Evolutionary conservation across 257 asterid species (phyloP).

Genomic region (Gentiana straminea): DNA sequence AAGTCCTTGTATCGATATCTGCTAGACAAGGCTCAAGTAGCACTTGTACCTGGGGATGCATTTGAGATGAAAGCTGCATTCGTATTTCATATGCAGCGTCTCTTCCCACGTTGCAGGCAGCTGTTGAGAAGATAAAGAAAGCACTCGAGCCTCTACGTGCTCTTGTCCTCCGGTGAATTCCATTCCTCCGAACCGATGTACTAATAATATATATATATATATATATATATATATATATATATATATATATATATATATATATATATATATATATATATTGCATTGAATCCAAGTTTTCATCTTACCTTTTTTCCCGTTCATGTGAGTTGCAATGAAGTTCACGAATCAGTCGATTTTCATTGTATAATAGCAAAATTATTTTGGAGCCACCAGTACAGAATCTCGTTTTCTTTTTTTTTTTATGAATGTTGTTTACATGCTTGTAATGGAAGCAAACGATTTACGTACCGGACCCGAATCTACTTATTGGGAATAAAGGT

Average conservation of each 20-base stretch:
- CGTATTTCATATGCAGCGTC: conserved; percentile 87
- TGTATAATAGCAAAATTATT: too few relatives aligned
- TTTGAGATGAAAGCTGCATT: conserved; percentile 81
- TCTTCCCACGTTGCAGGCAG: conserved; percentile 55
- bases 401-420: too few relatives aligned
- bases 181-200: too few relatives aligned
- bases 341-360: too few relatives aligned
- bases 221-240: too few relatives aligned
- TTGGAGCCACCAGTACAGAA: too few relatives aligned
- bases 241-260: not conserved
- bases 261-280: not conserved
- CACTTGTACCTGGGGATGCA: conserved; percentile 91
- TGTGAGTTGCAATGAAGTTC: too few relatives aligned
- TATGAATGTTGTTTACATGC: too few relatives aligned
- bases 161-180: conserved; percentile 27
- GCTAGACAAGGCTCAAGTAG: conserved; percentile 85
- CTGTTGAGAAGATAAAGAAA: conserved; percentile 48
- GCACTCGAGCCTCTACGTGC: conserved; percentile 51
- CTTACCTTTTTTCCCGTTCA: conserved; percentile 18
- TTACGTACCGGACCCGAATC: too few relatives aligned
- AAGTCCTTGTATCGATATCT: conserved; percentile 81
- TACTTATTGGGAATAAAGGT: too few relatives aligned
- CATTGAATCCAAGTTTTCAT: not conserved
- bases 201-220: too few relatives aligned
- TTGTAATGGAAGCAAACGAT: too few relatives aligned